phyloP scores from a whole-genome alignment of 2,329 filamentous ascomycete genomes.

The Aphanocladium album region DNA sequence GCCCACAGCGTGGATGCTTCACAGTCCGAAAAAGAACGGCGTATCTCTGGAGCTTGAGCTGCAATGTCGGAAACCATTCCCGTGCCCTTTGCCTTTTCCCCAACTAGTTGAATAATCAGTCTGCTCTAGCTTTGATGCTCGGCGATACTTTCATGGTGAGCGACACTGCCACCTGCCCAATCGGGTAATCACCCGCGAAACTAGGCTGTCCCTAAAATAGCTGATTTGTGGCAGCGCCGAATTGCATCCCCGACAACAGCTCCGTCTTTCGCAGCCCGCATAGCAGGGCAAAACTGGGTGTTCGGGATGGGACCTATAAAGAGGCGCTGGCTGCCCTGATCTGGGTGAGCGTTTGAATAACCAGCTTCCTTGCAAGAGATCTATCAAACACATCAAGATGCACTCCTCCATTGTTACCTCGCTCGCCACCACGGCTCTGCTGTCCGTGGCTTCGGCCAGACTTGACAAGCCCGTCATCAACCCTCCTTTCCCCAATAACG shows the following conservation, averaged over 20 bases:
- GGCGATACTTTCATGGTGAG: background rate
- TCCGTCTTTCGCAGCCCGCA: background rate
- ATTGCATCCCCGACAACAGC: background rate
- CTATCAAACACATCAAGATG: background rate
- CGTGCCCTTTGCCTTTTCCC: too few relatives aligned
- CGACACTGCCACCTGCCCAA: conserved; percentile 1
- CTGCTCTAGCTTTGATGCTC: background rate
- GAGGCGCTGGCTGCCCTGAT: background rate
- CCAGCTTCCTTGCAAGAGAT: background rate
- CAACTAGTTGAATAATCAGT: background rate
- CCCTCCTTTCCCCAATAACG: conserved; percentile 8
- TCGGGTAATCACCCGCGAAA: background rate
- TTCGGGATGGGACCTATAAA: background rate
- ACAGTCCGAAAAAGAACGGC: too few relatives aligned
- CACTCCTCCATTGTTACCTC: background rate
- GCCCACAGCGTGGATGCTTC: too few relatives aligned
- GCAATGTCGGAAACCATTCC: too few relatives aligned
- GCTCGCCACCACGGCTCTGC: background rate
- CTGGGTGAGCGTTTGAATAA: background rate
- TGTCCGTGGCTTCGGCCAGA: background rate
- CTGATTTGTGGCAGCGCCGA: background rate
- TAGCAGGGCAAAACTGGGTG: background rate
- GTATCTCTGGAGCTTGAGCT: background rate
- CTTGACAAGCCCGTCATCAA: conserved; percentile 14
- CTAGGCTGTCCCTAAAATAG: conserved; percentile 3